A percentile compares a stretch with the other conserved stretches of the same genome.
Evolutionary conservation across 192 early-diverging fungal genomes (phyloP).

Genomic region (Dissophora globulifera): DNA sequence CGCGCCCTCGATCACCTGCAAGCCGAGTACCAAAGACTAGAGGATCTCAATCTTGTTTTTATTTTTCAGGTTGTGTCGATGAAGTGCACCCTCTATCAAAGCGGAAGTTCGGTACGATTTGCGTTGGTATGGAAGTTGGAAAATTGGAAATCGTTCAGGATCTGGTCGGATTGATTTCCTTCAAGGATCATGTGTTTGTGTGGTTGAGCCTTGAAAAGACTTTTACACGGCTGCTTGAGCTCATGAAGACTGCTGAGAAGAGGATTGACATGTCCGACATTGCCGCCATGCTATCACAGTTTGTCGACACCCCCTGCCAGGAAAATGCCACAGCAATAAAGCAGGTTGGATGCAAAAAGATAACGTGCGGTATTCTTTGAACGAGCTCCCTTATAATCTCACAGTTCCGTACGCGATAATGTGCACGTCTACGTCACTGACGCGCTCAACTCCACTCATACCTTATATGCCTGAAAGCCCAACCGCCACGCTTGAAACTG

Average conservation of each 20-base stretch:
- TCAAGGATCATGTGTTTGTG: neutral
- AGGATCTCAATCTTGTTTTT: constrained; percentile 2
- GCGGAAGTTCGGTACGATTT: neutral
- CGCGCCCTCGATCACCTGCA: neutral
- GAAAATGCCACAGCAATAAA: constrained; percentile 5
- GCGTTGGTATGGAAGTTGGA: neutral
- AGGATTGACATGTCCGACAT: neutral
- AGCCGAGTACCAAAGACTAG: neutral
- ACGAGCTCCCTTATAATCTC: no score
- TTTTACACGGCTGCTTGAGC: neutral
- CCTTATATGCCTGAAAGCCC: no score
- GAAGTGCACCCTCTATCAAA: neutral
- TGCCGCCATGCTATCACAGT: neutral
- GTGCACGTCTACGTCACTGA: no score
- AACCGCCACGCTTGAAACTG: no score
- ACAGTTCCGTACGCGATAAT: no score
- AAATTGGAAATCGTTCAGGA: neutral
- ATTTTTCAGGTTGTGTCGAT: neutral
- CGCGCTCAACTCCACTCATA: no score
- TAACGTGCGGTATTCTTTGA: no score
- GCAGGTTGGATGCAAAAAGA: constrained; percentile 1
- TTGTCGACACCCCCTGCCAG: neutral
- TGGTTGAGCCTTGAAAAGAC: neutral
- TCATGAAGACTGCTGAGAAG: neutral
- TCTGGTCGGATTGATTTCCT: neutral